A percentile compares a stretch with the other conserved stretches of the same genome.
phyloP scores from a whole-genome alignment of 2,329 filamentous ascomycete genomes.

The Aspergillus sojae region DNA sequence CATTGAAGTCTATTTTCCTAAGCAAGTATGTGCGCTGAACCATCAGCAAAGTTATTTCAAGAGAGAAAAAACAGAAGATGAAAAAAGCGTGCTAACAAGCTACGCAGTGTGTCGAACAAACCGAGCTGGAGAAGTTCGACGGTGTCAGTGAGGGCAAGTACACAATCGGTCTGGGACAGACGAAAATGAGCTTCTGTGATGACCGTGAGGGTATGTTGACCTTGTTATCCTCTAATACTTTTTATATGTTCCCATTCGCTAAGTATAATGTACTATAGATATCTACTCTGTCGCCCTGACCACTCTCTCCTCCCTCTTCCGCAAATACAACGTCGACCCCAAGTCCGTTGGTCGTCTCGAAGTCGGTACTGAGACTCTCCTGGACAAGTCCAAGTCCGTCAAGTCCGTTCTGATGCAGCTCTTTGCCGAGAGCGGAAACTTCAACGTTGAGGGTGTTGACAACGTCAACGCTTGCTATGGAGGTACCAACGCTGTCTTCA shows the following conservation, averaged over 20 bases:
- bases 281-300: slow-evolving; percentile 87
- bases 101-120: slow-evolving; percentile 76
- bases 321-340: slow-evolving; percentile 81
- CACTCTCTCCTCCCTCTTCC: slow-evolving; percentile 73
- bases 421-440: slow-evolving; percentile 71
- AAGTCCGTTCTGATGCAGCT: slow-evolving; percentile 88
- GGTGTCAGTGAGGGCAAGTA: slow-evolving; percentile 81
- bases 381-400: slow-evolving; percentile 90
- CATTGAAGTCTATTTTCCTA: slow-evolving; percentile 88
- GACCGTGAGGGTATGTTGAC: slow-evolving; percentile 73
- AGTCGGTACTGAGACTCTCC: slow-evolving; percentile 81
- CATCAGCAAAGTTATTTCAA: neutral
- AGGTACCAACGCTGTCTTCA: slow-evolving; percentile 82
- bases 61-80: neutral
- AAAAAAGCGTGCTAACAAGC: slow-evolving; percentile 15
- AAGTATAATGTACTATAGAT: slow-evolving; percentile 58
- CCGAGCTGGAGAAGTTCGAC: slow-evolving; percentile 83
- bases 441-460: slow-evolving; percentile 81
- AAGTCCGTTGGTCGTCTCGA: slow-evolving; percentile 78
- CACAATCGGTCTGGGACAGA: slow-evolving; percentile 88
- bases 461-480: slow-evolving; percentile 86
- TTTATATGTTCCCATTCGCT: slow-evolving; percentile 2
- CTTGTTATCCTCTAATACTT: neutral
- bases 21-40: slow-evolving; percentile 65
- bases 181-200: slow-evolving; percentile 90